A percentile compares a stretch with the other conserved stretches of the same genome.
Evolutionary conservation across 1,139 yeast species (phyloP).

Genomic region (Suhomyces wounanorum): DNA sequence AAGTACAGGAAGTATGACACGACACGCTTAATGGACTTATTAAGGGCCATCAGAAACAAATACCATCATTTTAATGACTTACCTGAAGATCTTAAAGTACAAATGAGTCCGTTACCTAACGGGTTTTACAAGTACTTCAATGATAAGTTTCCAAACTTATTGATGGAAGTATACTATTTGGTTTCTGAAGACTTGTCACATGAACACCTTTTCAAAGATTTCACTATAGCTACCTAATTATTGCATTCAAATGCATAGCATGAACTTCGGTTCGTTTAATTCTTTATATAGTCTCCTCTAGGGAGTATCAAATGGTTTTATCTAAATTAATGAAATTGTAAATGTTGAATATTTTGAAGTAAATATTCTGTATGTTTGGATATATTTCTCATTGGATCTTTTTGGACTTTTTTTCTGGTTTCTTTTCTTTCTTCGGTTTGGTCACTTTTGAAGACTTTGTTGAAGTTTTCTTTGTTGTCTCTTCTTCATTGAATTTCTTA

Average conservation of each 20-base stretch:
- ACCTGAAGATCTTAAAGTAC: conserved; percentile 58
- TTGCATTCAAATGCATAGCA: conserved; percentile 7
- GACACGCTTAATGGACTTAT: conserved; percentile 74
- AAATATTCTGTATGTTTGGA: background rate
- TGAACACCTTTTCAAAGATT: conserved; percentile 60
- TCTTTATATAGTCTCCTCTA: conserved; percentile 5
- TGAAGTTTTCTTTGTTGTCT: conserved; percentile 2
- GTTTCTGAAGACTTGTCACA: conserved; percentile 57
- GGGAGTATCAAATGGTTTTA: background rate
- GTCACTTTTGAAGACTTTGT: conserved; percentile 12
- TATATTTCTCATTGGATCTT: too few species aligned
- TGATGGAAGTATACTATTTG: conserved; percentile 74
- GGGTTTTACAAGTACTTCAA: conserved; percentile 82
- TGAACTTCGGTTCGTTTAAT: conserved; percentile 8
- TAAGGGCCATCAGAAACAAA: conserved; percentile 89
- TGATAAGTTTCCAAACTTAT: conserved; percentile 69
- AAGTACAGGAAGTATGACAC: conserved; percentile 87
- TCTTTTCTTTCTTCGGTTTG: conserved; percentile 5
- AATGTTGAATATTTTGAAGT: background rate
- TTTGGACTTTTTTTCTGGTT: background rate
- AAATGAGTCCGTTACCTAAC: conserved; percentile 79
- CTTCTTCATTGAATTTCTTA: conserved; percentile 43
- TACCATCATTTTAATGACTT: conserved; percentile 91
- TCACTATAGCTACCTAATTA: conserved; percentile 36
- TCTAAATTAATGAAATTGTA: background rate